phyloP scores from a whole-genome alignment of 2,329 filamentous ascomycete species.

The Aureobasidium sp. region DNA sequence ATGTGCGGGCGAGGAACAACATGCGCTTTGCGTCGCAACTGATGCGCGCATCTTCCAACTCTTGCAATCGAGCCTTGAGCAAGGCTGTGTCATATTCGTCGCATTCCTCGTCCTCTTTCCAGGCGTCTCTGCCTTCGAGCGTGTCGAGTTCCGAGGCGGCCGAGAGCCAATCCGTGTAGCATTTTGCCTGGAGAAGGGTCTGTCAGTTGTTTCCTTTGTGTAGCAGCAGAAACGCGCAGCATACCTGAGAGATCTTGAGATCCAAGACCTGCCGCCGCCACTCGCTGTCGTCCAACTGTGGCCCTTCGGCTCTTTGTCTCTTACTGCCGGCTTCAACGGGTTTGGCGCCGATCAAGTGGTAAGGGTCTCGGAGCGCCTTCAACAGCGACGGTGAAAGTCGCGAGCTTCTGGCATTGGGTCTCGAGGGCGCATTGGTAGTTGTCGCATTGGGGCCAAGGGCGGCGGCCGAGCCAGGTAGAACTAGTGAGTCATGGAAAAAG shows the following conservation, averaged over 20 bases:
- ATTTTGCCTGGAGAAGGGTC: conserved; percentile 48
- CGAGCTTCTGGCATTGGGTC: neutral
- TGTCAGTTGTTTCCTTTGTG: conserved; percentile 7
- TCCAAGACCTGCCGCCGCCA: conserved; percentile 52
- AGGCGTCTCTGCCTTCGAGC: conserved; percentile 70
- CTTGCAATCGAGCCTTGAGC: conserved; percentile 59
- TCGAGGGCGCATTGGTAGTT: neutral
- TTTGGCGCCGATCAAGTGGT: neutral
- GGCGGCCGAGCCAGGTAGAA: conserved; percentile 8
- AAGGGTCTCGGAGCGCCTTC: neutral
- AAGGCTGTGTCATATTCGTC: conserved; percentile 64
- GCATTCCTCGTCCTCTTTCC: conserved; percentile 64
- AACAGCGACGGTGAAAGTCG: neutral
- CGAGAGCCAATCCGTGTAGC: conserved; percentile 62
- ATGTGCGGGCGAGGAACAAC: conserved; percentile 72
- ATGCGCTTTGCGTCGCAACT: conserved; percentile 67
- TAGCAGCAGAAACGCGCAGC: conserved; percentile 23
- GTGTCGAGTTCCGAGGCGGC: conserved; percentile 70
- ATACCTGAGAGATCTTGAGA: conserved; percentile 57
- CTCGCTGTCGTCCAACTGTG: conserved; percentile 28
- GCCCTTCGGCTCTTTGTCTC: conserved; percentile 20
- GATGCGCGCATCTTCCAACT: conserved; percentile 65
- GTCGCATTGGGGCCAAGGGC: neutral
- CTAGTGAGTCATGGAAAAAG: conserved; percentile 15
- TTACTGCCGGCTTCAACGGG: conserved; percentile 1